Conservation (phyloP, 768 basidiomycete species). For the Lactarius deliciosus region DNA sequence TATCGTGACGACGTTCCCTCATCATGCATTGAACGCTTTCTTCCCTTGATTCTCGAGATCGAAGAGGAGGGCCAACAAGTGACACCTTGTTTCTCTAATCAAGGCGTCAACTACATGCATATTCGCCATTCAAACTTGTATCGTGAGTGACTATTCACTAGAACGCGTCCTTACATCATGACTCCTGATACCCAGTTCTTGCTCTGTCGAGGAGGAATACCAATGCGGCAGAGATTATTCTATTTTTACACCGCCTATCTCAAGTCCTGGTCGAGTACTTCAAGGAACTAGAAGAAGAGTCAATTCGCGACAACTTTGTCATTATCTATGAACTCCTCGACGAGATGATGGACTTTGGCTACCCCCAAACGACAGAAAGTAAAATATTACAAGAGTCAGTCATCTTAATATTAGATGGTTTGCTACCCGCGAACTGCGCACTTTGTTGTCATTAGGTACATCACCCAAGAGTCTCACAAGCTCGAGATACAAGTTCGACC, state of each 20-base stretch:
- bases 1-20: slow-evolving; percentile 95
- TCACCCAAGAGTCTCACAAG: slow-evolving; percentile 98
- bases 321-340: slow-evolving; percentile 99
- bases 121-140: slow-evolving; percentile 98
- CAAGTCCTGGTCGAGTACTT: slow-evolving; percentile 97
- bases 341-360: slow-evolving; percentile 99
- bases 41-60: slow-evolving; percentile 90
- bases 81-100: slow-evolving; percentile 92
- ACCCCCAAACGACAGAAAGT: slow-evolving; percentile 98
- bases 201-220: slow-evolving; percentile 94
- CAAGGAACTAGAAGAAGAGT: slow-evolving; percentile 99
- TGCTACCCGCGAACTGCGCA: neutral
- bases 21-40: slow-evolving; percentile 88
- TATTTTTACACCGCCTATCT: slow-evolving; percentile 92
- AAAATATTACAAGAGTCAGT: slow-evolving; percentile 93
- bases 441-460: slow-evolving; percentile 59
- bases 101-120: slow-evolving; percentile 98
- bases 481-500: slow-evolving; percentile 83
- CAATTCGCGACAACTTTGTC: slow-evolving; percentile 98
- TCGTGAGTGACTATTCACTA: slow-evolving; percentile 50
- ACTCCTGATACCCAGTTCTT: slow-evolving; percentile 57
- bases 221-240: slow-evolving; percentile 93
- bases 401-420: neutral
- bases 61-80: slow-evolving; percentile 97
- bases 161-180: neutral